Conservation (phyloP, 106 monocot species). For the Allium cepa region DNA sequence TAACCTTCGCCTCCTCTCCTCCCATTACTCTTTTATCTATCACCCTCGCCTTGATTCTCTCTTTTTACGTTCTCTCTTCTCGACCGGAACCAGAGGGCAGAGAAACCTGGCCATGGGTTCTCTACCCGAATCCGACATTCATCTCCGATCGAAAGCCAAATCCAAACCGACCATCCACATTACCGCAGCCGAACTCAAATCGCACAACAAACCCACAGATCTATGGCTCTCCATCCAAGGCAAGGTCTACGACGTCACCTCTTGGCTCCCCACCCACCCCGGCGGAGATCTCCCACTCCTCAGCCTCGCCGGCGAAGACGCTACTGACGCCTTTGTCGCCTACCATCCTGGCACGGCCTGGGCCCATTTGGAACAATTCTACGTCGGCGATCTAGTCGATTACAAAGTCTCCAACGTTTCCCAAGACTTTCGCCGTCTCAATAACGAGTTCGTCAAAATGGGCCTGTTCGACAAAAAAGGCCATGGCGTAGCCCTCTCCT, state of each 20-base stretch:
- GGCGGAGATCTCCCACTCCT: constrained; percentile 54
- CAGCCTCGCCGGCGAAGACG: constrained; percentile 60
- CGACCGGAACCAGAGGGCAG: too few relatives aligned
- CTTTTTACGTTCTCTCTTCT: too few relatives aligned
- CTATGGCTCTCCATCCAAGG: constrained; percentile 71
- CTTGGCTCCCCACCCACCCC: constrained; percentile 38
- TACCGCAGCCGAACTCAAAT: constrained; percentile 28
- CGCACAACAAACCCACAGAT: constrained; percentile 30
- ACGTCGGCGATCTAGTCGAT: constrained; percentile 37
- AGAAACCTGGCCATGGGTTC: too few relatives aligned
- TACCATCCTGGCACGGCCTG: constrained; percentile 50
- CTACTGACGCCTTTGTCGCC: constrained; percentile 61
- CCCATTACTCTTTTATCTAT: too few relatives aligned
- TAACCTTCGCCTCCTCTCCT: too few relatives aligned
- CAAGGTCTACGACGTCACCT: constrained; percentile 67
- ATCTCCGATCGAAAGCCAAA: background rate
- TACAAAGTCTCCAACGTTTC: constrained; percentile 47
- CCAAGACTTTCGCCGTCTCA: constrained; percentile 51
- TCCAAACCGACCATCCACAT: constrained; percentile 8
- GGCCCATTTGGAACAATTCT: constrained; percentile 35
- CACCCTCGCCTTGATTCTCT: too few relatives aligned
- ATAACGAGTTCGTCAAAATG: constrained; percentile 32
- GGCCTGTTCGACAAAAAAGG: constrained; percentile 46
- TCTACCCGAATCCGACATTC: background rate
- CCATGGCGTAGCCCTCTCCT: constrained; percentile 14